phyloP scores from a whole-genome alignment of 352 stramenopile species.

The Globisporangium sylvaticum region DNA sequence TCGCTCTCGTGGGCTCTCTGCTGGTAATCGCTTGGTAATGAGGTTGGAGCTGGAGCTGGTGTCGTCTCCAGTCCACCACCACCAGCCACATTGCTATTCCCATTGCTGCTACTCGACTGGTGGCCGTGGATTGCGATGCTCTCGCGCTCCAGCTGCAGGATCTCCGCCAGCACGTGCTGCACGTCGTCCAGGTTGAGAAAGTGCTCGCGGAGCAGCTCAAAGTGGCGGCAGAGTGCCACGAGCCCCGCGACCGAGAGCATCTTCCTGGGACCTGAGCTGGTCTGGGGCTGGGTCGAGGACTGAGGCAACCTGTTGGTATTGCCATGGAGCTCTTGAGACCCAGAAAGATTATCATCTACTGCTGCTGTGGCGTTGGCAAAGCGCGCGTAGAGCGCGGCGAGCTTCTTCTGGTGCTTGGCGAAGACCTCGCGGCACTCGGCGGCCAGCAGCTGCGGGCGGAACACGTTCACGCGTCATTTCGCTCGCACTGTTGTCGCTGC shows the following conservation, averaged over 20 bases:
- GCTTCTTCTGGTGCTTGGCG: conserved; percentile 40
- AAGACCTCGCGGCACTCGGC: conserved; percentile 51
- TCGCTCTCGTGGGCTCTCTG: conserved; percentile 18
- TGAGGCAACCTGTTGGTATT: neutral
- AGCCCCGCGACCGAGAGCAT: conserved; percentile 54
- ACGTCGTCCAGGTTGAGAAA: conserved; percentile 60
- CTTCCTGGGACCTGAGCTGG: conserved; percentile 2
- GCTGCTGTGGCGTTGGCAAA: conserved; percentile 25
- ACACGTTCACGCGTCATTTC: conserved; percentile 61
- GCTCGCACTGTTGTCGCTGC: conserved; percentile 15
- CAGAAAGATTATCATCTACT: neutral
- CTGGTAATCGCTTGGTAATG: neutral
- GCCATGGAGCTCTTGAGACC: neutral
- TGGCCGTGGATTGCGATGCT: conserved; percentile 24
- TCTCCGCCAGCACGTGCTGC: conserved; percentile 53
- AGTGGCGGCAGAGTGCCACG: conserved; percentile 42
- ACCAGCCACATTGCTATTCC: neutral
- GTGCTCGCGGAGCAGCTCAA: conserved; percentile 53
- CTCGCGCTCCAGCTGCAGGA: conserved; percentile 57
- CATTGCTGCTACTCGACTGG: neutral
- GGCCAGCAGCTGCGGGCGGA: conserved; percentile 42
- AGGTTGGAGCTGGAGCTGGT: neutral
- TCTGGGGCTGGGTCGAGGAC: neutral
- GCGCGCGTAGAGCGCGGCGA: conserved; percentile 37
- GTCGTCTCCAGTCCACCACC: neutral